Evolutionary conservation across 1,284 basidiomycete species (phyloP).

Genomic region (Exobasidium rhododendri): DNA sequence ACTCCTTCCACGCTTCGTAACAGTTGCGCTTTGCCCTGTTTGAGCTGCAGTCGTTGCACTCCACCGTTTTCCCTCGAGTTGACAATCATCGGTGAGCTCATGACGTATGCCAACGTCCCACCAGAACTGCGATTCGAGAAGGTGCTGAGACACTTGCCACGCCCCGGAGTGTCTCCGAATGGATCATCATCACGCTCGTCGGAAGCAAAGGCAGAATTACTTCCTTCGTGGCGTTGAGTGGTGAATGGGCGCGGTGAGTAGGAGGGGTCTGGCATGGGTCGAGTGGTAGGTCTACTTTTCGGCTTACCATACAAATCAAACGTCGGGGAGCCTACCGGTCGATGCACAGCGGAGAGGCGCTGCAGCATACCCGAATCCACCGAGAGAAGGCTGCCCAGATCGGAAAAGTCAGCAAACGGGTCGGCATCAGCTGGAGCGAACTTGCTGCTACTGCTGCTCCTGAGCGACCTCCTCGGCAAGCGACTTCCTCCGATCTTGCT

Average conservation of each 20-base stretch:
- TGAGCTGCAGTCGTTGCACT: constrained; percentile 2
- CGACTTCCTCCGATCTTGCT: neutral
- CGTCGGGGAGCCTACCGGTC: neutral
- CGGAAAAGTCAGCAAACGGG: neutral
- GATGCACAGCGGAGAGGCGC: neutral
- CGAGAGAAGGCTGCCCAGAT: neutral
- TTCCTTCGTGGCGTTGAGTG: neutral
- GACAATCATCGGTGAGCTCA: constrained; percentile 6
- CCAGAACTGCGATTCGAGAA: neutral
- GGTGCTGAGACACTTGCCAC: constrained; percentile 1
- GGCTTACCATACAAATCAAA: constrained; percentile 9
- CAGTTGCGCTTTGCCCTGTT: constrained; percentile 7
- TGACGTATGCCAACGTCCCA: constrained; percentile 5
- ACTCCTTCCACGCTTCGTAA: neutral
- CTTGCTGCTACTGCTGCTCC: neutral
- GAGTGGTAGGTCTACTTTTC: neutral
- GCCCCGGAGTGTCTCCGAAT: neutral
- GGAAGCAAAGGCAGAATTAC: neutral
- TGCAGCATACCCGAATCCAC: neutral
- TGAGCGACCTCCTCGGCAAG: neutral
- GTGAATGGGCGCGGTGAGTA: neutral
- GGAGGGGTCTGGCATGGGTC: constrained; percentile 3
- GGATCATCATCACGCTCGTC: too few species aligned
- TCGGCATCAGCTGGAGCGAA: too few species aligned
- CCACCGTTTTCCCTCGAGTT: neutral